Evolutionary conservation across 106 monocot species (phyloP).

Genomic region (Dactylorhiza incarnata): DNA sequence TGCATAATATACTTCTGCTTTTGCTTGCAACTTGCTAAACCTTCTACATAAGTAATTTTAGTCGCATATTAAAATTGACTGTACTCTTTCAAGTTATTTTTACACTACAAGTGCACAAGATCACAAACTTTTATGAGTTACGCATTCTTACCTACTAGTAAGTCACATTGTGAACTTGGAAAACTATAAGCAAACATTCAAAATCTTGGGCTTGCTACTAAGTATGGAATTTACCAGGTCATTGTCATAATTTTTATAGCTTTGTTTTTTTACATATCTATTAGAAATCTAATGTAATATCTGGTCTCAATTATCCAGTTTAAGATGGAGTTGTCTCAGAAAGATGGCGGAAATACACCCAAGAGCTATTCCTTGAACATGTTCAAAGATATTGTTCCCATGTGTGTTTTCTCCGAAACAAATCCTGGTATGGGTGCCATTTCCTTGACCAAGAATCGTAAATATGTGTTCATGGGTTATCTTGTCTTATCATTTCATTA

Average conservation of each 20-base stretch:
- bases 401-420: slow-evolving; percentile 89
- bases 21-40: not conserved
- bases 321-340: slow-evolving; percentile 89
- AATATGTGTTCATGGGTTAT: not conserved
- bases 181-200: not conserved
- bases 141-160: not conserved
- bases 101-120: not conserved
- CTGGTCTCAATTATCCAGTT: slow-evolving; percentile 36
- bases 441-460: not conserved
- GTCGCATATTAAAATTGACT: not conserved
- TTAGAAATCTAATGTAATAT: no score
- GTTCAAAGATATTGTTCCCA: slow-evolving; percentile 97
- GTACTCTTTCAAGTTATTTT: not conserved
- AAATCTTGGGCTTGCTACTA: not conserved
- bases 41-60: not conserved
- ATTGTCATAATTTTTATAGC: not conserved
- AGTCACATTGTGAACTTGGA: not conserved
- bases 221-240: not conserved
- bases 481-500: not conserved
- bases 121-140: not conserved
- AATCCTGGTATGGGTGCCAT: slow-evolving; percentile 54
- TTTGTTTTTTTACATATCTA: not conserved
- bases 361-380: slow-evolving; percentile 95
- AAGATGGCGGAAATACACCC: slow-evolving; percentile 60
- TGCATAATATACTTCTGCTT: no score